These are phyloP conservation scores for Kwoniella bestiolae DNA, from an alignment of 768 basidiomycete species.

Conservation along the genomic window DNA sequence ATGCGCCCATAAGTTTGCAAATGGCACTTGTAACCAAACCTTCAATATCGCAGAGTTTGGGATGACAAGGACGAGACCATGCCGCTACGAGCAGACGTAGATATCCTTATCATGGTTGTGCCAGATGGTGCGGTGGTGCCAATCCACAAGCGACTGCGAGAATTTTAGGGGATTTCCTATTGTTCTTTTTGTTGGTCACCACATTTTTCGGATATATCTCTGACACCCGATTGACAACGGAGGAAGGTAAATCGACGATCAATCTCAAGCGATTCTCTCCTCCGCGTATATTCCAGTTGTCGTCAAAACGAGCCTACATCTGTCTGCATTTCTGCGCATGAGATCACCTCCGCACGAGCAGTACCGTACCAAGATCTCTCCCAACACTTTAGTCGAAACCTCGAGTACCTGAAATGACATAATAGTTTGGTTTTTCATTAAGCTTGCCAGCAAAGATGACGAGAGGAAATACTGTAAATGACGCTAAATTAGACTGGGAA, in stretches of 20 bases:
- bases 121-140: no score
- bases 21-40: no score
- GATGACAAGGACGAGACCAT: no score
- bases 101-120: neutral
- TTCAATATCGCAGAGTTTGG: no score
- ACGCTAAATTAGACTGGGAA: neutral
- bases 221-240: neutral
- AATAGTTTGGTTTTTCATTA: neutral
- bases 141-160: neutral
- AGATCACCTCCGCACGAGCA: no score
- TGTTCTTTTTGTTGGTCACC: no score
- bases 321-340: no score
- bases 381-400: neutral
- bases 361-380: neutral
- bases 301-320: no score
- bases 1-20: no score
- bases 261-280: no score
- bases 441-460: neutral
- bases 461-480: neutral
- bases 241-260: neutral
- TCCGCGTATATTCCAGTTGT: no score
- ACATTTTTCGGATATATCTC: neutral
- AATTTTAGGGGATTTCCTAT: neutral
- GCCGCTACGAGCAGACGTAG: no score
- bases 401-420: neutral